Conservation (phyloP, 2,329 filamentous ascomycete genomes). For the Colletotrichum lentis region DNA sequence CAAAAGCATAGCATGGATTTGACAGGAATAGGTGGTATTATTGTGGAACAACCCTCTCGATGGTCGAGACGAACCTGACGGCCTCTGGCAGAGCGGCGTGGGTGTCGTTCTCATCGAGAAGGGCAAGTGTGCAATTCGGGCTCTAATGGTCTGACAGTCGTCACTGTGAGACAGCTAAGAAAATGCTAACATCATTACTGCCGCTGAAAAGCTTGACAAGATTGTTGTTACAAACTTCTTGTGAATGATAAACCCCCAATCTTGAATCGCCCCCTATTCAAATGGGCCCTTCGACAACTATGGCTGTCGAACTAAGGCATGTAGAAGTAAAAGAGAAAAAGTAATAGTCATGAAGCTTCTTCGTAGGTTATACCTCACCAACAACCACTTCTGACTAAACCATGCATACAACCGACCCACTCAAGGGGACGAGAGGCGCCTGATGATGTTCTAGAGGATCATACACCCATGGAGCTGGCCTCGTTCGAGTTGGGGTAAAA, state of each 20-base stretch:
- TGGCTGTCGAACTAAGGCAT: neutral
- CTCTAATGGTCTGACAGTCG: neutral
- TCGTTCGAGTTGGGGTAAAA: conserved; percentile 67
- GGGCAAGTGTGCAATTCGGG: neutral
- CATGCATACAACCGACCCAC: neutral
- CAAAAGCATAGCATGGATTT: neutral
- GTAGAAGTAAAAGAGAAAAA: conserved; percentile 1
- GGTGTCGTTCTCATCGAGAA: neutral
- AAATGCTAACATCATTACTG: neutral
- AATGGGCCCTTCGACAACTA: neutral
- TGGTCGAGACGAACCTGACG: too few species aligned
- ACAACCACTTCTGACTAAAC: conserved; percentile 12
- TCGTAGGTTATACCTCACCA: conserved; percentile 25
- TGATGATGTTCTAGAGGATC: neutral
- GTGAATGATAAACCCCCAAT: conserved; percentile 10
- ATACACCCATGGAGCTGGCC: conserved; percentile 49
- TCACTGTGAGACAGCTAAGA: neutral
- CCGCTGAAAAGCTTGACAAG: neutral
- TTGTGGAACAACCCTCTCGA: neutral
- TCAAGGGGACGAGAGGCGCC: neutral
- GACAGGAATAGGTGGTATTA: neutral
- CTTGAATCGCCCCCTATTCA: conserved; percentile 16
- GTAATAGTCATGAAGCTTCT: conserved; percentile 11
- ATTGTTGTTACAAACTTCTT: conserved; percentile 12
- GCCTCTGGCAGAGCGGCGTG: neutral